Evolutionary conservation across 352 stramenopile genomes (phyloP), one percentile per base, ranked within the genome.

Genomic region (Pythium dissimile): DNA sequence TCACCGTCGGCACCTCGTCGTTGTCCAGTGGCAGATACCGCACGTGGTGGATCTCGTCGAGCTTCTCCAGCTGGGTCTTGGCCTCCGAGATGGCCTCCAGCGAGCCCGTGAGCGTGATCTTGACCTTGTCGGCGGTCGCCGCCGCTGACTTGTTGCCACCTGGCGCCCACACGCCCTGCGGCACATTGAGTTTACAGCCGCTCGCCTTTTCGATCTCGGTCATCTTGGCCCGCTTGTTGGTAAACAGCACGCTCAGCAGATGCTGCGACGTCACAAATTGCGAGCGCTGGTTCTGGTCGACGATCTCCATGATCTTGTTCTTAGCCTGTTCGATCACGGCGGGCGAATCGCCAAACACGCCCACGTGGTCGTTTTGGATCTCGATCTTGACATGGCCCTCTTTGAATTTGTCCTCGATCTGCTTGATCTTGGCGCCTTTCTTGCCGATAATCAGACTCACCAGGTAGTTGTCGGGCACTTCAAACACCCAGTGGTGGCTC

Each of bases 381-480:
- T 92, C 80, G 37, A 90, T 77, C 31, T 73, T 75, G 21, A 87
- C 69, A 16, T 75, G 68, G 42, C 52, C 65, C 11, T 73, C 72
- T 37, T 76, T 73, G 44, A 72, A 71, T 51, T 77, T 73, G 2
- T 62, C 66, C 39, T 91, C 83, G 30, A 92, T 79, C 46, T 86
- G 59, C 55, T 90, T 89, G 64, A 92, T 92, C 51, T 80, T 88
- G 46, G 63, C 64, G 9, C 83, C 83, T 51, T 90, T 92, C 63
- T 90, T 90, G 52, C 83, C 83, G 45, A 92, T 90, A 38, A 92
- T 88, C 21, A 89, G 64, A 47, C 83, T 92, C 38, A 92, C 58
- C 26, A 86, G 31, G 42, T 82, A 74, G 34, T 73, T 66, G 47
- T 92, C 80, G 4, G 60, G 39, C 30, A 90, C 72, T 41, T 90